Percentiles rank a stretch among this genome's conserved stretches.
Conservation (phyloP, 2,329 filamentous ascomycete genomes). For the Stagonosporopsis cucurbitacearum region DNA sequence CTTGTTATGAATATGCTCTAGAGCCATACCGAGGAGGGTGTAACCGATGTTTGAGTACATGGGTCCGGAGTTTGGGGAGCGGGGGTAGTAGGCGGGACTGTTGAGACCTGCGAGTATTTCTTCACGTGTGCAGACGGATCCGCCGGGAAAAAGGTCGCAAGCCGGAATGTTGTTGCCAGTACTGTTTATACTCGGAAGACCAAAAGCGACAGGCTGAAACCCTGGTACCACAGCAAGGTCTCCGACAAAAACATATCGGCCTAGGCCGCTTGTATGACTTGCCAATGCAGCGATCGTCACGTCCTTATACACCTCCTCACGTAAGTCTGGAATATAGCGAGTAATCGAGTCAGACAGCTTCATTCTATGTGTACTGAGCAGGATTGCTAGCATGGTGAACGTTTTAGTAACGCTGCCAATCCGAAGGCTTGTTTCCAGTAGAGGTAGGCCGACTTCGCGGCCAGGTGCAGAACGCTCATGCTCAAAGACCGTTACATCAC, state of each 20-base stretch:
- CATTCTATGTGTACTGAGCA: conserved; percentile 29
- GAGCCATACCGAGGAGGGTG: conserved; percentile 34
- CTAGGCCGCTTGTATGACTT: conserved; percentile 35
- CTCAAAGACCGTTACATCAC: conserved; percentile 22
- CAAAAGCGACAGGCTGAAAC: conserved; percentile 20
- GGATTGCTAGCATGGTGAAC: conserved; percentile 35
- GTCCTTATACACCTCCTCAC: conserved; percentile 22
- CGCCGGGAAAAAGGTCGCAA: conserved; percentile 34
- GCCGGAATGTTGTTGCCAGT: conserved; percentile 21
- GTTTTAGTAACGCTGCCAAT: conserved; percentile 37
- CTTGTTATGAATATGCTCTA: conserved; percentile 27
- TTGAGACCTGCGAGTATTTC: conserved; percentile 36
- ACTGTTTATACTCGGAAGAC: conserved; percentile 25
- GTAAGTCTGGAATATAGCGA: conserved; percentile 31
- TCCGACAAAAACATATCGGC: conserved; percentile 30
- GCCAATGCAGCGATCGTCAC: conserved; percentile 31
- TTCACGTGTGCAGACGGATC: conserved; percentile 22
- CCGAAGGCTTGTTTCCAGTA: conserved; percentile 27
- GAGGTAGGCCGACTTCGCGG: conserved; percentile 18
- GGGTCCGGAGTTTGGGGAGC: conserved; percentile 24
- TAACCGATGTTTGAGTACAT: conserved; percentile 35
- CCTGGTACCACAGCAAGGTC: conserved; percentile 29
- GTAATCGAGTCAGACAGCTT: conserved; percentile 32
- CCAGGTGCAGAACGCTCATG: conserved; percentile 24
- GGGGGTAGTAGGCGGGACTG: conserved; percentile 23